Percentiles rank a stretch among this genome's conserved stretches.
Conservation (phyloP, 192 early-diverging fungal genomes). For the Entomortierella chlamydospora region DNA sequence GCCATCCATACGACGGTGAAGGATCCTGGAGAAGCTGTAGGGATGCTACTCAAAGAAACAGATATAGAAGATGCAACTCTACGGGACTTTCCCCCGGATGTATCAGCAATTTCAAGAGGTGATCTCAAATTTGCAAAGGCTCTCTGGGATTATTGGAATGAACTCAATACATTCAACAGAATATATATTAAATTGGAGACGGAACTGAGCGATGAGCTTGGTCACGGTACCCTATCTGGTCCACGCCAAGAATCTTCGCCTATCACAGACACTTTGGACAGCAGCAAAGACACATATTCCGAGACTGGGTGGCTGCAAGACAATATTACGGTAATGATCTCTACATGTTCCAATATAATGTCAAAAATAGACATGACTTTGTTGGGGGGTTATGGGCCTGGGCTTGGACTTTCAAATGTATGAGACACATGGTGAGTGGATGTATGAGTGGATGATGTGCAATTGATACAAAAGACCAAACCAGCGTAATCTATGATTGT, state of each 20-base stretch:
- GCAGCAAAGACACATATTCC: not conserved
- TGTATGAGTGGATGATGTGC: too few relatives aligned
- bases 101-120: slow-evolving; percentile 5
- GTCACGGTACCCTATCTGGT: too few relatives aligned
- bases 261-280: too few relatives aligned
- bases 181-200: slow-evolving; percentile 15
- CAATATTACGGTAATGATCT: slow-evolving; percentile 17
- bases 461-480: too few relatives aligned
- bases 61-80: not conserved
- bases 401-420: too few relatives aligned
- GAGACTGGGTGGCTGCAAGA: not conserved
- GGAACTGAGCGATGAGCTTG: not conserved
- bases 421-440: too few relatives aligned
- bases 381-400: too few relatives aligned
- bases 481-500: too few relatives aligned
- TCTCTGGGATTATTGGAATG: slow-evolving; percentile 24
- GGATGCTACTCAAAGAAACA: not conserved
- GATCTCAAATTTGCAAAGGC: slow-evolving; percentile 12
- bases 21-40: not conserved
- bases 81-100: not conserved
- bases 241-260: too few relatives aligned
- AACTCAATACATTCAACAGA: slow-evolving; percentile 11
- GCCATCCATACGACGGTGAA: not conserved
- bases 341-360: too few relatives aligned
- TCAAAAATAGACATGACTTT: too few relatives aligned